Evolutionary conservation across 2,329 filamentous ascomycete genomes (phyloP), one percentile per base, ranked within the genome.

Genomic region (Microdochium nivale): DNA sequence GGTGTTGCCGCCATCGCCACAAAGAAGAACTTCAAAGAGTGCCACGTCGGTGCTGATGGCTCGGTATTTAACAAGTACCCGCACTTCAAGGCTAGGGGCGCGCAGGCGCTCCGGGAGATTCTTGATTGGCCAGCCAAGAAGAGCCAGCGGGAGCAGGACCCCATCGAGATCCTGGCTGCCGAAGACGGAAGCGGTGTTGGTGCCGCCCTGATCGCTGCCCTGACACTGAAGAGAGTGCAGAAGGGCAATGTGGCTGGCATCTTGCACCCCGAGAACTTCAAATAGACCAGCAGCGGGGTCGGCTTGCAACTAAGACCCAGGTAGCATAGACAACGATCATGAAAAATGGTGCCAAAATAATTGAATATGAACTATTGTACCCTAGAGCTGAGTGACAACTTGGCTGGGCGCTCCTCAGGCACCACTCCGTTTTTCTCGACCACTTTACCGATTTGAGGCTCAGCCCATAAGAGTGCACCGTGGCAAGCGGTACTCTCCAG

Each of bases 51-150:
- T 62, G 94, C 94, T 49, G 94, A 99, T 66, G 94, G 94, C 35
- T 95, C 89, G 19, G 92, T 99, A 51, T 99, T 99, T 77, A 96
- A 96, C 79, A 97, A 97, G 70, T 99, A 99, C 73, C 94, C 94
- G 13, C 88, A 96, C 73, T 99, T 99, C 81, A 96, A 96, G 78
- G 82, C 84, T 53, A 87, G 94, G 51, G 91, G 92, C 52, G 92
- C 94, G 14, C 79, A 86, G 67, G 94, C 94, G 25, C 80, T 99
- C 50, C 84, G 89, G 51, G 94, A 99, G 76, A 96, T 99, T 58
- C 82, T 99, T 35, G 92, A 96, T 75, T 97, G 92, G 91, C 83
- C 87, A 2, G 82, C 79, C 51, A 88, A 88, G 72, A 78, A 76
- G 54, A 73, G 71, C 59, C 67, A 77, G 49, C 86, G 84, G 68